Conservation (phyloP, 441 rosid species). For the Omphalea diandra region DNA sequence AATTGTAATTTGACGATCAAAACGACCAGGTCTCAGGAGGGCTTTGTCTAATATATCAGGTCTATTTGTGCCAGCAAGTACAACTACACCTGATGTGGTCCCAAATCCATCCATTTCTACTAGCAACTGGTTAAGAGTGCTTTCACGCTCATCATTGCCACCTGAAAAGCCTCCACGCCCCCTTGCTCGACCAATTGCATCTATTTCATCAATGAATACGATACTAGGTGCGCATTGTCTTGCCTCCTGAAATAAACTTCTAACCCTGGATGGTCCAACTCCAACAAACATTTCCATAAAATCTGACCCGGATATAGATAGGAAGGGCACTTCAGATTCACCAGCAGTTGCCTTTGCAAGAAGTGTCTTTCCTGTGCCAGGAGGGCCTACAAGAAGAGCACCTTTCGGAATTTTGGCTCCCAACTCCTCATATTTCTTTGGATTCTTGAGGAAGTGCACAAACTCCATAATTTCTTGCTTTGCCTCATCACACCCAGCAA, state of each 20-base stretch:
- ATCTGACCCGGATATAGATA: conserved; percentile 65
- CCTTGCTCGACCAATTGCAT: conserved; percentile 67
- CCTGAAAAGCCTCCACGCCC: conserved; percentile 71
- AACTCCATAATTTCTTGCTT: conserved; percentile 74
- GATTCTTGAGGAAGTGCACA: conserved; percentile 71
- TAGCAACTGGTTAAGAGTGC: conserved; percentile 67
- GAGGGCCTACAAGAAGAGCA: conserved; percentile 66
- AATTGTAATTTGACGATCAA: conserved; percentile 56
- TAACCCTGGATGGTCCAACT: conserved; percentile 66
- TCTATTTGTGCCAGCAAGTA: conserved; percentile 69
- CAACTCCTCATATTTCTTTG: conserved; percentile 60
- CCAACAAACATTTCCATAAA: conserved; percentile 77
- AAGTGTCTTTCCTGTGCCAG: conserved; percentile 73
- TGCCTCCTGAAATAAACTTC: conserved; percentile 74
- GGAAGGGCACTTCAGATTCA: conserved; percentile 65
- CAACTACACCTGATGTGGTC: conserved; percentile 64
- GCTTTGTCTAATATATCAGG: conserved; percentile 68
- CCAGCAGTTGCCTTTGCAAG: conserved; percentile 79
- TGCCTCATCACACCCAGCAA: conserved; percentile 78
- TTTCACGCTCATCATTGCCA: conserved; percentile 62
- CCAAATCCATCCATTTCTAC: conserved; percentile 82
- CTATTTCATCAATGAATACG: conserved; percentile 62
- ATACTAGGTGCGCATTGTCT: conserved; percentile 65
- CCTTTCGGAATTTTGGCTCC: conserved; percentile 76
- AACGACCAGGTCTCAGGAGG: conserved; percentile 64